Evolutionary conservation across 352 stramenopile species (phyloP), one percentile per base, ranked within the genome.

Genomic region (Globisporangium cylindrosporum): DNA sequence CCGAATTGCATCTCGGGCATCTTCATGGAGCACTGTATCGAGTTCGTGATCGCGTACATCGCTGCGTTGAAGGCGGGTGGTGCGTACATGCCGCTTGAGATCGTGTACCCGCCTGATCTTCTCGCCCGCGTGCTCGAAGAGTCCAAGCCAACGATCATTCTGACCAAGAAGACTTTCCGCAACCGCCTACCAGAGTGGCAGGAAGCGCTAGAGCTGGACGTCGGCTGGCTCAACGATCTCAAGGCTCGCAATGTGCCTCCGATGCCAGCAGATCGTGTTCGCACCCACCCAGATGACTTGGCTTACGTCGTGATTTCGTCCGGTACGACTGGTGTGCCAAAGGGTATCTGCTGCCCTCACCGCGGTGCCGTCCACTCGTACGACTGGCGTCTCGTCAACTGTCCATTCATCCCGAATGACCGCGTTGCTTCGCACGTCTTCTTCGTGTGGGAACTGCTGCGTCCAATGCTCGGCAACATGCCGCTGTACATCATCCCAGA

Each of bases 401-500:
- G 83, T 15, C 81, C 85, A 12, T 91, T 83, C 57, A 73, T 86
- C 27, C 76, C 82, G 48, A 79, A 94, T 46, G 86, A 97, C 34
- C 79, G 85, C 54, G 91, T 97, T 59, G 93, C 92, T 27, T 97
- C 88, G 57, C 94, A 97, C 68, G 92, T 98, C 22, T 98, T 98
- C 72, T 98, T 98, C 67, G 91, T 98, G 3, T 98, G 95, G 95
- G 95, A 98, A 66, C 73, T 97, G 55, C 74, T 98, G 15, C 86
- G 93, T 6, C 92, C 95, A 29, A 81, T 98, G 67, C 85, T 98
- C 38, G 80, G 89, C 38, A 97, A 97, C 67, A 79, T 82, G 64
- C 84, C 88, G n/a, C 78, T 97, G 41, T 92, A 98, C 62, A 77
- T 97, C 65, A 97, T 98, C 65, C 93, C 93, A 6, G 90, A 98